phyloP scores from a whole-genome alignment of 108 stramenopile species.

The Heterococcus sp. region DNA sequence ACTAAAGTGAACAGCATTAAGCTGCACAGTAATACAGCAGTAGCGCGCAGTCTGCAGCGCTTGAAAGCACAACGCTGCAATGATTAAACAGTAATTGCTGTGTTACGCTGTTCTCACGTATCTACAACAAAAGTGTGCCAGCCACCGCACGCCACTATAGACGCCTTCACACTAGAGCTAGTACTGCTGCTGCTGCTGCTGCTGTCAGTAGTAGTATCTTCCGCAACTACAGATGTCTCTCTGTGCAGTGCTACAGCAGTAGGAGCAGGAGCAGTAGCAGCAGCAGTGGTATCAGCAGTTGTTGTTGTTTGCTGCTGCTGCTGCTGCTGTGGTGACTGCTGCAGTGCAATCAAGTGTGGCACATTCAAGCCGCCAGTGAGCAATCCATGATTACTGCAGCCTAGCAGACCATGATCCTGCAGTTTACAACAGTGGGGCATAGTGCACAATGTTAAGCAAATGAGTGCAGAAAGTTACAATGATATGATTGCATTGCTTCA shows the following conservation, averaged over 20 bases:
- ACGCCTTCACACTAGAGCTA: constrained; percentile 1
- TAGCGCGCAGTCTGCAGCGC: too few species aligned
- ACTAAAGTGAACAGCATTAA: too few species aligned
- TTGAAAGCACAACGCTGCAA: not conserved
- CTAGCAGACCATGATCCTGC: constrained; percentile 29
- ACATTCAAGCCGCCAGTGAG: constrained; percentile 4
- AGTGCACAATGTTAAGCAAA: not conserved
- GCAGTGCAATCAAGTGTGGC: constrained; percentile 7
- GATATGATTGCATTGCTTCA: not conserved
- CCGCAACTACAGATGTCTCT: too few species aligned
- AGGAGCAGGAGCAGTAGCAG: too few species aligned
- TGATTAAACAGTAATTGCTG: not conserved
- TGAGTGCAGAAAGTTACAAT: not conserved
- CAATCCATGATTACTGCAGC: constrained; percentile 32
- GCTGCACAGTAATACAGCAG: too few species aligned
- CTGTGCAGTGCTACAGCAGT: too few species aligned
- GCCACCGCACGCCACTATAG: constrained; percentile 30
- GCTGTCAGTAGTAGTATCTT: too few species aligned
- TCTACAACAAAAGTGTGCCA: constrained; percentile 40
- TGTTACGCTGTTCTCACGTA: not conserved
- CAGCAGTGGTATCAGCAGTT: too few species aligned
- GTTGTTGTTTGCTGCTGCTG: too few species aligned
- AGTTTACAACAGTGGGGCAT: not conserved
- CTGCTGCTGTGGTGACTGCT: not conserved
- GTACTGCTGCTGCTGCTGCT: not conserved